Evolutionary conservation across 495 filamentous ascomycete species (phyloP), one percentile per base, ranked within the genome.

Genomic region (Aspergillus hancockii): DNA sequence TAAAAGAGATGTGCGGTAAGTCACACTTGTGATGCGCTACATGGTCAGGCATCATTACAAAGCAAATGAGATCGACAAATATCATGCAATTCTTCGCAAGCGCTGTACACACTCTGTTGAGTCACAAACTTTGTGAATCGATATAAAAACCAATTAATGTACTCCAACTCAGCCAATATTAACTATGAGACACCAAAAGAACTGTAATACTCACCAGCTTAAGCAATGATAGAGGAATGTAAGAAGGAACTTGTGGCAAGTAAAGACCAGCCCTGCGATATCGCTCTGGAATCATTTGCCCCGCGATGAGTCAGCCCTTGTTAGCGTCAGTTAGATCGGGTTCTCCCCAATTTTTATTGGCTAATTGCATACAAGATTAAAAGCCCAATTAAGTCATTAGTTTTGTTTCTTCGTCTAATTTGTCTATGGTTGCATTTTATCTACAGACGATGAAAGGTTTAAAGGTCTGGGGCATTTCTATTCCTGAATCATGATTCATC

Each of bases 281-380:
- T 75, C 74, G 71, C 69, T 66, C 61, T 56, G 63, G 60, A 65
- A 59, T 62, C 62, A 58, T 63, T 61, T 60, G 67, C 74, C 71
- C 71, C 69, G 68, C 67, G 67, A 55, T 76, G 68, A 76, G 66
- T 76, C 71, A 75, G 61, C 69, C 49, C 38, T 45, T 21, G 14
- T 55, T 47, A 49, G 25, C 18, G n/a, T 41, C 36, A 38, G 31
- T 49, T 55, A 57, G 52, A 59, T 30, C 54, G 31, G 54, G 2
- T 19, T 31, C 13, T 21, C 40, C 36, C 19, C 14, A 5, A 21
- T 45, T 45, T 5, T 19, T 16, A 45, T 45, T 45, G 41, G 41
- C 2, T 9, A 10, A 28, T 3, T 28, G 25, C 25, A 28, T 28
- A 28, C 25, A 28, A 28, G 25, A 28, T 28, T 7, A 7, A 28